These are phyloP conservation scores for Colletotrichum tamarilloi DNA, from an alignment of 2,329 filamentous ascomycete genomes.

Conservation along the genomic window DNA sequence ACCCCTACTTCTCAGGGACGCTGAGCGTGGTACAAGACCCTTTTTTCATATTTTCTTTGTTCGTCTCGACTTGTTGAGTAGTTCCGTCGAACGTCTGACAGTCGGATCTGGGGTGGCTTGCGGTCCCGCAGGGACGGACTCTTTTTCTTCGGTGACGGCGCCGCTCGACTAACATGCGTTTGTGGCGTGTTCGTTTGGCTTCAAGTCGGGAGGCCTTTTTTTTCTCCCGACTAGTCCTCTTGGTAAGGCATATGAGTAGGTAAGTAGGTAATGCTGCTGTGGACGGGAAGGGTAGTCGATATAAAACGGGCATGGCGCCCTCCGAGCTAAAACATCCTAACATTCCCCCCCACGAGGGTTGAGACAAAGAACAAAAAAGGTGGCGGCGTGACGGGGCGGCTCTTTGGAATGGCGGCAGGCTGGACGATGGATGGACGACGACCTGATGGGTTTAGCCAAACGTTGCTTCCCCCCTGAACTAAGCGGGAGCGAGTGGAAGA, in stretches of 20 bases:
- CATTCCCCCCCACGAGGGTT: not conserved
- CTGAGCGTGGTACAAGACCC: not conserved
- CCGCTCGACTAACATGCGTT: not conserved
- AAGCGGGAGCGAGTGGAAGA: not conserved
- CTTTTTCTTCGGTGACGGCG: not conserved
- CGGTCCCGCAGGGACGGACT: not conserved
- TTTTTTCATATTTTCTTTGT: not conserved
- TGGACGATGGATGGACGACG: not conserved
- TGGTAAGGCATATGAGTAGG: not conserved
- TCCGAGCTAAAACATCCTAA: not conserved
- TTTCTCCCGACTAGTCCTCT: not conserved
- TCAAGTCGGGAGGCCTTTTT: not conserved
- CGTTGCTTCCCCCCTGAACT: not conserved
- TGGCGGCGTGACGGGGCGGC: not conserved
- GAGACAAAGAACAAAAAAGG: conserved; percentile 6
- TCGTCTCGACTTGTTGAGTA: not conserved
- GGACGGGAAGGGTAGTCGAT: not conserved
- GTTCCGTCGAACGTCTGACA: not conserved
- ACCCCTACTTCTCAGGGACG: not conserved
- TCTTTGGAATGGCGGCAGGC: not conserved
- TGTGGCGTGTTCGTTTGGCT: conserved; percentile 8
- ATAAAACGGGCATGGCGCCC: not conserved
- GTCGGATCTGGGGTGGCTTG: not conserved
- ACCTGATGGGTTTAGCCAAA: not conserved
- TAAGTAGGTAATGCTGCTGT: not conserved